Percentiles rank a stretch among this genome's conserved stretches.
These are phyloP conservation scores for Talaromyces amestolkiae DNA, from an alignment of 2,329 filamentous ascomycete genomes.

Conservation along the genomic window DNA sequence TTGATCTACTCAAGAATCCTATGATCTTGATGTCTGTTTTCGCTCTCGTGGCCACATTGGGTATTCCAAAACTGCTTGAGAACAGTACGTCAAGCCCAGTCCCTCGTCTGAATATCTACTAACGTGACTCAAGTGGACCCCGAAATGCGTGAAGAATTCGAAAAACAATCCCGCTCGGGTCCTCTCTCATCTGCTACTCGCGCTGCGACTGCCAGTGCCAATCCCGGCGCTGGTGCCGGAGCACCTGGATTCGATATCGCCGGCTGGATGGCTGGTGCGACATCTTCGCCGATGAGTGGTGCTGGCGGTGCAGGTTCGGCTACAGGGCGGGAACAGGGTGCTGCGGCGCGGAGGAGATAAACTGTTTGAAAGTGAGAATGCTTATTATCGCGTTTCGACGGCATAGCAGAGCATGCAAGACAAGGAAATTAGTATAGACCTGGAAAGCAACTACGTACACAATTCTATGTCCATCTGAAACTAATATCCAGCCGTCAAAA, in stretches of 20 bases:
- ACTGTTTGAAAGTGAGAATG: background rate
- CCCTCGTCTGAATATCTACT: slow-evolving; percentile 17
- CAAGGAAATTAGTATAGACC: background rate
- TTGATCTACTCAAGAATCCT: slow-evolving; percentile 84
- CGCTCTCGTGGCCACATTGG: slow-evolving; percentile 78
- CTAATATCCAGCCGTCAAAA: slow-evolving; percentile 24
- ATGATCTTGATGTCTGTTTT: slow-evolving; percentile 93
- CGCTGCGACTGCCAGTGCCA: slow-evolving; percentile 55
- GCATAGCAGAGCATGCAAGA: background rate
- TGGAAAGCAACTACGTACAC: background rate
- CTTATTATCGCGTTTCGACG: background rate
- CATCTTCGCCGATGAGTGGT: slow-evolving; percentile 26
- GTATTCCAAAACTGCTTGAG: slow-evolving; percentile 92
- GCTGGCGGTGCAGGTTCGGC: slow-evolving; percentile 22
- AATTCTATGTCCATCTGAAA: background rate
- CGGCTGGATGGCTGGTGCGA: slow-evolving; percentile 64
- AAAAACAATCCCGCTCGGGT: slow-evolving; percentile 78
- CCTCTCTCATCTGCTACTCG: slow-evolving; percentile 61
- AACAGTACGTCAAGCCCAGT: slow-evolving; percentile 67
- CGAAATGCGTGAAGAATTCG: slow-evolving; percentile 90
- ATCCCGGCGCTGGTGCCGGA: slow-evolving; percentile 50
- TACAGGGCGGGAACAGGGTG: slow-evolving; percentile 30
- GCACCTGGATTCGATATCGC: slow-evolving; percentile 58
- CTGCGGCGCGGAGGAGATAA: slow-evolving; percentile 32
- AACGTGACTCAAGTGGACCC: slow-evolving; percentile 71